A percentile compares a stretch with the other conserved stretches of the same genome.
These are phyloP conservation scores for Penicillium sp. DNA, from an alignment of 2,329 filamentous ascomycete species.

Conservation along the genomic window DNA sequence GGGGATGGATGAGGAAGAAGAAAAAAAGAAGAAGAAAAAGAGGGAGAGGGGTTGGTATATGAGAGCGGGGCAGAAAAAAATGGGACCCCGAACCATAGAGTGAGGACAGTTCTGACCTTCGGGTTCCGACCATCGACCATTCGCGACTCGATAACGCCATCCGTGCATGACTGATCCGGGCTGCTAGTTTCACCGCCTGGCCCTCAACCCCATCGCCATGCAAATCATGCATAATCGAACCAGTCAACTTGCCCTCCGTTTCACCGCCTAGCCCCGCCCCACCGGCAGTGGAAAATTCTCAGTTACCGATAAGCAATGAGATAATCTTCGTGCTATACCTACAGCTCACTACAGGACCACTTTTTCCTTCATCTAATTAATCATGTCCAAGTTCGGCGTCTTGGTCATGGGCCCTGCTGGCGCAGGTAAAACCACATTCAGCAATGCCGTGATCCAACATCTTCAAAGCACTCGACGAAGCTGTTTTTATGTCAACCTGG, in stretches of 20 bases:
- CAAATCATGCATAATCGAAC: not conserved
- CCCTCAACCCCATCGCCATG: not conserved
- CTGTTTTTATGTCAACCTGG: slow-evolving; percentile 96
- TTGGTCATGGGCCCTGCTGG: slow-evolving; percentile 96
- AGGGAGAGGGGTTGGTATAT: slow-evolving; percentile 18
- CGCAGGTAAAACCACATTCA: slow-evolving; percentile 97
- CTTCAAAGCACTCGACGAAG: slow-evolving; percentile 88
- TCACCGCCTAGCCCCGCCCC: slow-evolving; percentile 1
- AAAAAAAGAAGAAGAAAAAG: slow-evolving; percentile 27
- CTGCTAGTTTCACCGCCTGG: not conserved
- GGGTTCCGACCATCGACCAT: not conserved
- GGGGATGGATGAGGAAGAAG: slow-evolving; percentile 25
- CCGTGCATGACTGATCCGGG: not conserved
- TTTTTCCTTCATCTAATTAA: not conserved
- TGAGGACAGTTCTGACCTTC: not conserved
- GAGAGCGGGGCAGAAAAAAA: slow-evolving; percentile 4
- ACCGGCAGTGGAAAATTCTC: slow-evolving; percentile 6
- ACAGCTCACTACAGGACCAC: not conserved
- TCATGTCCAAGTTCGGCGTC: slow-evolving; percentile 90
- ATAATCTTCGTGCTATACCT: not conserved
- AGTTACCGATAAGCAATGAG: slow-evolving; percentile 18
- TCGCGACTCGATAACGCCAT: not conserved
- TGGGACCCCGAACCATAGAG: not conserved
- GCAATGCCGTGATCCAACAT: slow-evolving; percentile 87
- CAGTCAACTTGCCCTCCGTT: not conserved